Percentiles rank a stretch among this genome's conserved stretches.
Conservation (phyloP, 495 filamentous ascomycete species). For the Jackrogersella multiformis region DNA sequence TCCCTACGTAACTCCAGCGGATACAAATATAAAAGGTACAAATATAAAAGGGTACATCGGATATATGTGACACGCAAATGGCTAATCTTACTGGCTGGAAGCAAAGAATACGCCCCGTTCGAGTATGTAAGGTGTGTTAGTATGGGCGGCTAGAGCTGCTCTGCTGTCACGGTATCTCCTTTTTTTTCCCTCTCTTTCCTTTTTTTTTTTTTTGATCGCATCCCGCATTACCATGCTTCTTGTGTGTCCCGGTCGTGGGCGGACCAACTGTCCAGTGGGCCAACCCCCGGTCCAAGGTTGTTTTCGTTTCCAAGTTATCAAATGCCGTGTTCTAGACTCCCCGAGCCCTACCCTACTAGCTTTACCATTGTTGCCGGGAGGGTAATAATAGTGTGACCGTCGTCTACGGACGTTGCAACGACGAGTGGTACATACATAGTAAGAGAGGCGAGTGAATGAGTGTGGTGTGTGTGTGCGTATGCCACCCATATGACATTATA, state of each 20-base stretch:
- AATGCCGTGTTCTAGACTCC: constrained; percentile 38
- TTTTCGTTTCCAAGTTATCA: constrained; percentile 35
- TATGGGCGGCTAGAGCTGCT: constrained; percentile 34
- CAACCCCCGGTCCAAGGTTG: constrained; percentile 35
- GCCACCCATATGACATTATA: constrained; percentile 14
- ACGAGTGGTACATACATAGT: background rate
- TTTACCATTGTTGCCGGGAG: constrained; percentile 19
- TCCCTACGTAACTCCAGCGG: constrained; percentile 28
- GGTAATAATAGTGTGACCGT: background rate
- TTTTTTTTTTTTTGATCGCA: constrained; percentile 36
- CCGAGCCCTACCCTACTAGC: constrained; percentile 12
- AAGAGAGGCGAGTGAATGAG: background rate
- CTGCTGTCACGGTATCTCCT: constrained; percentile 30
- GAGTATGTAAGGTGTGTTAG: constrained; percentile 20
- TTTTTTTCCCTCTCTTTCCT: too few relatives aligned
- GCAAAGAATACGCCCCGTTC: constrained; percentile 31
- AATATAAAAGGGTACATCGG: constrained; percentile 21
- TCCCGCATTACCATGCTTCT: constrained; percentile 29
- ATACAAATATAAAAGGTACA: constrained; percentile 8
- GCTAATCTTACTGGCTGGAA: constrained; percentile 30
- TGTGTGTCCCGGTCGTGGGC: constrained; percentile 27
- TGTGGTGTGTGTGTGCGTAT: background rate
- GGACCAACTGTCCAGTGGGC: constrained; percentile 40
- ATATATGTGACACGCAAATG: constrained; percentile 22
- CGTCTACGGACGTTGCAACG: constrained; percentile 21